These are phyloP conservation scores for Kodamaea lidongshanica DNA, from an alignment of 805 yeast genomes.

Conservation along the genomic window DNA sequence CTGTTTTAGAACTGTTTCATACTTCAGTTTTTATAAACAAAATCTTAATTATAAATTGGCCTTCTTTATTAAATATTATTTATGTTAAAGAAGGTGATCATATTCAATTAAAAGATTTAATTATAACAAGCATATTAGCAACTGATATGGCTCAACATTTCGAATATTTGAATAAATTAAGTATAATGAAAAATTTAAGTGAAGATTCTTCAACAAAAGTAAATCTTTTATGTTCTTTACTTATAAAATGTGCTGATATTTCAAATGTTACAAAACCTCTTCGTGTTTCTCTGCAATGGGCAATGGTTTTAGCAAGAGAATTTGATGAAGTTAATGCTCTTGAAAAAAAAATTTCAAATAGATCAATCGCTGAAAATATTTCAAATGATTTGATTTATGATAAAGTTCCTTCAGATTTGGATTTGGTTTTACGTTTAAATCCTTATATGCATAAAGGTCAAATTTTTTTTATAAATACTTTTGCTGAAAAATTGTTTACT, in stretches of 20 bases:
- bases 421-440: conserved; percentile 40
- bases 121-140: conserved; percentile 35
- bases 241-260: conserved; percentile 92
- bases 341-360: conserved; percentile 27
- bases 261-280: conserved; percentile 86
- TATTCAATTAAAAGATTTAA: conserved; percentile 21
- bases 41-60: conserved; percentile 30
- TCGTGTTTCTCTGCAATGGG: conserved; percentile 79
- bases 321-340: conserved; percentile 60
- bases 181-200: conserved; percentile 16
- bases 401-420: conserved; percentile 34
- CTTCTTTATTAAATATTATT: conserved; percentile 40
- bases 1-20: conserved; percentile 82
- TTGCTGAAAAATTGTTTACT: conserved; percentile 71
- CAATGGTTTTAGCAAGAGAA: conserved; percentile 69
- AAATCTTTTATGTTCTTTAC: conserved; percentile 53
- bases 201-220: conserved; percentile 17
- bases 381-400: conserved; percentile 18
- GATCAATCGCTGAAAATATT: conserved; percentile 7
- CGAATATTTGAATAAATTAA: conserved; percentile 55
- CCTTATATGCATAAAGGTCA: conserved; percentile 65
- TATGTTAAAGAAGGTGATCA: conserved; percentile 12
- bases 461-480: conserved; percentile 72
- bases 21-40: conserved; percentile 50
- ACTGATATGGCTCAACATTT: conserved; percentile 94